A percentile compares a stretch with the other conserved stretches of the same genome.
These are phyloP conservation scores for Sarocladium strictum DNA, from an alignment of 2,329 filamentous ascomycete genomes.

Conservation along the genomic window DNA sequence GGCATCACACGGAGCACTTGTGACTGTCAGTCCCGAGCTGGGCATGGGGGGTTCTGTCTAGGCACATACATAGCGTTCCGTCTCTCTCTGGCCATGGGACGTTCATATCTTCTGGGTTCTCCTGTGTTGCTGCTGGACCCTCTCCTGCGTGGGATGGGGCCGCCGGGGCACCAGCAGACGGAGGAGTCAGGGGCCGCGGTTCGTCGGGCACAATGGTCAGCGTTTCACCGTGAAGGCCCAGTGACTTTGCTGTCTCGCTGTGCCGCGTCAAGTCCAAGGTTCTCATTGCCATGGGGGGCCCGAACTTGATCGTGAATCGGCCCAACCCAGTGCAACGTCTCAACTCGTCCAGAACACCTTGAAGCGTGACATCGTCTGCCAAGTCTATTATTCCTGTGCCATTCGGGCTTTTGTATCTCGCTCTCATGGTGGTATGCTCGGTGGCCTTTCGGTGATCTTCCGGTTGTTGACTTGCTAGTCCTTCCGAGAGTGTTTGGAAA, in stretches of 20 bases:
- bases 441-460: too few relatives aligned
- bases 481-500: too few relatives aligned
- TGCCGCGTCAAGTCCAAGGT: conserved; percentile 48
- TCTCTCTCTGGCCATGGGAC: conserved; percentile 43
- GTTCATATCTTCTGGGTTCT: conserved; percentile 26
- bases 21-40: conserved; percentile 2
- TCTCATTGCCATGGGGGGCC: conserved; percentile 64
- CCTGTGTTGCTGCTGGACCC: neutral
- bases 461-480: too few relatives aligned
- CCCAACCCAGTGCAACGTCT: conserved; percentile 57
- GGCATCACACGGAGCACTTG: conserved; percentile 87
- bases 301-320: conserved; percentile 73
- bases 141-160: neutral
- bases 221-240: conserved; percentile 43
- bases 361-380: conserved; percentile 60
- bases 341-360: conserved; percentile 55
- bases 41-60: too few relatives aligned
- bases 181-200: conserved; percentile 13
- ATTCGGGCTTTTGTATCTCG: conserved; percentile 68
- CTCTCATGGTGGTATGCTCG: too few relatives aligned
- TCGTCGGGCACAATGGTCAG: conserved; percentile 43
- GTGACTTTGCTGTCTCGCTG: conserved; percentile 37
- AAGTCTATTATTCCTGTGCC: conserved; percentile 67
- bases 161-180: neutral
- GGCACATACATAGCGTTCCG: conserved; percentile 42